phyloP scores from a whole-genome alignment of 1,139 yeast species.

The Magnusiomyces tetraspermus region DNA sequence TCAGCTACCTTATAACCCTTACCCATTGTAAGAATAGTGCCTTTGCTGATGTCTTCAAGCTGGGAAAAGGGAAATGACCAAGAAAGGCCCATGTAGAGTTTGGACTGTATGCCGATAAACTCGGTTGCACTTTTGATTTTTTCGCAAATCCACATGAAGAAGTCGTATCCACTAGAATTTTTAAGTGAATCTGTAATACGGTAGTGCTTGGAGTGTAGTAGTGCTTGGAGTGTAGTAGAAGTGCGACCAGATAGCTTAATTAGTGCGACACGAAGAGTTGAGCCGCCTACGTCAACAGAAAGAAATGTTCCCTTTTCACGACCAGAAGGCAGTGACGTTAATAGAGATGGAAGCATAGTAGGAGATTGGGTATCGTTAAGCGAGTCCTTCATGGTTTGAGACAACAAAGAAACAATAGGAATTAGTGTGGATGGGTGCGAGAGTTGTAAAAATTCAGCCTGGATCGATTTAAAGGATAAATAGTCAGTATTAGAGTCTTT shows the following conservation, averaged over 20 bases:
- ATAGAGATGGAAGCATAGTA: conserved; percentile 68
- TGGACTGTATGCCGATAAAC: conserved; percentile 23
- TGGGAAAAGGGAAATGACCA: conserved; percentile 30
- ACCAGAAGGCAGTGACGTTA: conserved; percentile 65
- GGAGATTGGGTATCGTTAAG: conserved; percentile 12
- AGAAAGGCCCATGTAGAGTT: conserved; percentile 27
- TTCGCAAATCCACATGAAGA: conserved; percentile 46
- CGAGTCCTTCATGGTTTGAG: conserved; percentile 13
- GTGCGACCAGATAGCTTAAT: conserved; percentile 51
- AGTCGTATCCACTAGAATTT: conserved; percentile 43
- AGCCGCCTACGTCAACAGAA: conserved; percentile 78
- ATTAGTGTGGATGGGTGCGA: conserved; percentile 14
- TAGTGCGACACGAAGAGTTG: conserved; percentile 63
- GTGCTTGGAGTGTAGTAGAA: conserved; percentile 29
- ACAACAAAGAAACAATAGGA: conserved; percentile 16
- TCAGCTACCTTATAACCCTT: conserved; percentile 68
- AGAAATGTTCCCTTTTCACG: conserved; percentile 62
- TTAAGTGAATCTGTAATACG: conserved; percentile 19
- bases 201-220: conserved; percentile 25
- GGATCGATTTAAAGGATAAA: background rate
- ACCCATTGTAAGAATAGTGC: conserved; percentile 78
- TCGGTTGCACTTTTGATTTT: conserved; percentile 51
- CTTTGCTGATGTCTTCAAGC: conserved; percentile 50
- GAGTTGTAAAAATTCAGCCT: background rate
- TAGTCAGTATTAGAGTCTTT: background rate